Evolutionary conservation across 495 filamentous ascomycete species (phyloP), one percentile per base, ranked within the genome.

Genomic region (Delitschia confertaspora): DNA sequence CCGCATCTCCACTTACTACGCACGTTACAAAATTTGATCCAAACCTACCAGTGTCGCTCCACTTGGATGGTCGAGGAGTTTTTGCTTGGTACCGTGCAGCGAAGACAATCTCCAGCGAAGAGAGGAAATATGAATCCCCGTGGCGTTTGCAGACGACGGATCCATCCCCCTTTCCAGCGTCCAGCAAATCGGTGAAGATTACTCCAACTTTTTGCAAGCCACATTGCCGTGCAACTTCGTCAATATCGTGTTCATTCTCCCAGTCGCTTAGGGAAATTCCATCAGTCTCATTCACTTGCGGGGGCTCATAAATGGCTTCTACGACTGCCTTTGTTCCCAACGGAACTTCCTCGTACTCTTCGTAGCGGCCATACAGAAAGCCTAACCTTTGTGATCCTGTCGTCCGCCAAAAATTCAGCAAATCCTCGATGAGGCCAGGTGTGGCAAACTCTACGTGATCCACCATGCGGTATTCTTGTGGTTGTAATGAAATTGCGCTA

Each of bases 11-110:
- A 16, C 84, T 86, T 25, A 99, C 71, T 17, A 96, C 79, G 58
- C 93, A 96, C 2, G 91, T 96, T 29, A 99, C 89, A 59, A 96
- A 96, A 56, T 93, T 88, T 14, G 88, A 95, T 17, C 91, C 91
- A 60, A 96, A 99, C 29, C 77, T 72, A 22, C 91, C 91, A 10
- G 84, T 89, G 49, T 94, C 85, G 60, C 91, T 95, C 91, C 91
- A 99, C 65, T 95, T 96, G 3, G 85, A 88, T 4, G 85, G 73
- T 53, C 95, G 91, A 0, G 88, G 93, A 55, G 93, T 70, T 56
- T 82, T 77, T 10, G 85, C 82, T 58, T 99, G 91, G 39, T 89
- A 71, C 14, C 88, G 75, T 4, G 93, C 79, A 3, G 88, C 84
- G 60, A 96, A 96, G 20, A 74, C 75, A 40, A 95, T 82, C 59